A percentile compares a stretch with the other conserved stretches of the same genome.
Evolutionary conservation across 768 basidiomycete genomes (phyloP).

Genomic region (Hygrocybe punicea): DNA sequence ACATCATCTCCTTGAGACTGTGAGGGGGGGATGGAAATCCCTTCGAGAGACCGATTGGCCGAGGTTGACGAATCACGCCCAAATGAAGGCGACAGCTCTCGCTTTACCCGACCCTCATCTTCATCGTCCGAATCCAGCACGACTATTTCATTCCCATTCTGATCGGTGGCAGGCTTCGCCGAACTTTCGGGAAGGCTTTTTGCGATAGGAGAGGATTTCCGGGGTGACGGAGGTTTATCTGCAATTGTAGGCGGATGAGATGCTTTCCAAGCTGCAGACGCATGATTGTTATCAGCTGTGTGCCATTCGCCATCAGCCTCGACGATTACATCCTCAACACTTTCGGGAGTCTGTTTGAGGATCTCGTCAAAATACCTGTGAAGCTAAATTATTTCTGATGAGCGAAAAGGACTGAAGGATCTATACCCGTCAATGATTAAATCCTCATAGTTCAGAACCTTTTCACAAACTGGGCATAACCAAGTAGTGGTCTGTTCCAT

Average conservation of each 20-base stretch:
- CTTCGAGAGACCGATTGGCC: constrained; percentile 33
- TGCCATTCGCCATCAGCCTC: constrained; percentile 98
- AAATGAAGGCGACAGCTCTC: constrained; percentile 68
- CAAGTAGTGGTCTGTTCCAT: constrained; percentile 97
- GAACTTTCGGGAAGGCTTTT: constrained; percentile 20
- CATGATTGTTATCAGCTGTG: constrained; percentile 81
- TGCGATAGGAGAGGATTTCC: constrained; percentile 28
- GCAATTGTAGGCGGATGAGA: constrained; percentile 40
- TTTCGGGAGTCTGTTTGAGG: constrained; percentile 68
- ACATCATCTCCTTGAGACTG: constrained; percentile 48
- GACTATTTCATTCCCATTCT: constrained; percentile 49
- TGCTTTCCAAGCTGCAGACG: constrained; percentile 67
- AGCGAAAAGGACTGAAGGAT: background rate
- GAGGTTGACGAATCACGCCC: constrained; percentile 42
- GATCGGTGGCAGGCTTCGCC: constrained; percentile 27
- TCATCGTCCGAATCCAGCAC: constrained; percentile 77
- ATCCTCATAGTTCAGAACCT: constrained; percentile 69
- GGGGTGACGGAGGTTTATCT: constrained; percentile 28
- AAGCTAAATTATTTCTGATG: background rate
- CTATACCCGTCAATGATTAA: constrained; percentile 88
- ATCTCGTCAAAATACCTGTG: constrained; percentile 85
- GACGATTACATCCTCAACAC: constrained; percentile 87
- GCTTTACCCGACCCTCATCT: constrained; percentile 70
- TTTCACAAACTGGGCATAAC: constrained; percentile 92
- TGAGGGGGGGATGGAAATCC: constrained; percentile 28